Percentiles rank a stretch among this genome's conserved stretches.
Conservation (phyloP, 495 filamentous ascomycete species). For the Lophiotrema nucula region DNA sequence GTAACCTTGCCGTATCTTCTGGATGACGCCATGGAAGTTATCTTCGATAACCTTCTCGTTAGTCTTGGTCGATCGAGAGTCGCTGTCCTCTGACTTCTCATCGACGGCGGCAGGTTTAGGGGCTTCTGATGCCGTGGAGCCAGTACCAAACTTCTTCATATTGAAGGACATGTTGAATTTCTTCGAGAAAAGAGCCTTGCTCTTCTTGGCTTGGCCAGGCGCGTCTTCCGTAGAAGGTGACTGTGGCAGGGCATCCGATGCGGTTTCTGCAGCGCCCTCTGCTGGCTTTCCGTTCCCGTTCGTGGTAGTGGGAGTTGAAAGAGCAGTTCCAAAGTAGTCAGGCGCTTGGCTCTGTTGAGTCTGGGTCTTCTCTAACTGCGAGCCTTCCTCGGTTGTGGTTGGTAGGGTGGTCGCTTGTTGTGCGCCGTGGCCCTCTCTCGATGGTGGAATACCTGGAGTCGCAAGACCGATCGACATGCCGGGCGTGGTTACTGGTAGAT, state of each 20-base stretch:
- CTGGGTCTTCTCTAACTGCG: conserved; percentile 43
- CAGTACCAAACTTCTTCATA: conserved; percentile 73
- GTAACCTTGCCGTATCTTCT: conserved; percentile 75
- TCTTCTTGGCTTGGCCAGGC: conserved; percentile 72
- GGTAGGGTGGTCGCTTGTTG: conserved; percentile 43
- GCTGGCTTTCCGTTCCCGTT: conserved; percentile 20
- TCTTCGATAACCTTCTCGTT: conserved; percentile 82
- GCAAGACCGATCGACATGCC: conserved; percentile 76
- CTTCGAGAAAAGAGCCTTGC: conserved; percentile 71
- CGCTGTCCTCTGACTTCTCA: conserved; percentile 81
- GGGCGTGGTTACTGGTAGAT: conserved; percentile 62
- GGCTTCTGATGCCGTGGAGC: conserved; percentile 65
- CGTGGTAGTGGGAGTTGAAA: conserved; percentile 23
- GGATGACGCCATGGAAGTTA: conserved; percentile 76
- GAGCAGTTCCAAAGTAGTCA: conserved; percentile 67
- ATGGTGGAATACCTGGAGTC: conserved; percentile 53
- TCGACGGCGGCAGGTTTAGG: conserved; percentile 70
- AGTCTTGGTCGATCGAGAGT: conserved; percentile 55
- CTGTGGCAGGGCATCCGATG: conserved; percentile 17
- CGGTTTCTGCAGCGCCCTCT: conserved; percentile 7
- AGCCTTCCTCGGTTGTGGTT: conserved; percentile 54
- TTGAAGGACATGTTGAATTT: conserved; percentile 82
- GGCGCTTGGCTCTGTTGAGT: conserved; percentile 47
- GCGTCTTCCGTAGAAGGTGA: conserved; percentile 45
- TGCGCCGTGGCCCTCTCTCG: conserved; percentile 38